Base-by-base conservation (phyloP, 148 eudicot genomes). In the Arbutus unedo region DNA sequence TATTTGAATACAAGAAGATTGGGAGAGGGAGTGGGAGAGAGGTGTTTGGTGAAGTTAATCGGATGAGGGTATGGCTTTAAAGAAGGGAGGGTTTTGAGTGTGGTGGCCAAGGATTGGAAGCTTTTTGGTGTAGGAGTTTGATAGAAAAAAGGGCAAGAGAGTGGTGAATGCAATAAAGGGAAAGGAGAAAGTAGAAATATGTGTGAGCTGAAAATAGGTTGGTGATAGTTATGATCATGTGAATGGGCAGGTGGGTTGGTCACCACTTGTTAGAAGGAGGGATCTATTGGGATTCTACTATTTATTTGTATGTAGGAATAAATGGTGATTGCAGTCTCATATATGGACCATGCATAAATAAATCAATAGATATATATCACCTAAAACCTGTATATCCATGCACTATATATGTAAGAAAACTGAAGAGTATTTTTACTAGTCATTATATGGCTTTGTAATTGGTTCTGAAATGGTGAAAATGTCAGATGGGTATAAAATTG, bases 91-190 rank as follows among this genome's bases (percentile, higher is more conserved):
- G 4, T 38, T 55, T 47, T 44, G n/a, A 43, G 13, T 80, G 83
- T n/a, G 56, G 49, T 76, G 55, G 85, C 15, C 55, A 64, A 64
- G 19, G 43, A 56, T 45, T 31, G 50, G 31, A 64, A 45, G 51
- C 31, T 80, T 41, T 62, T 59, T 2, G 14, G 10, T 56, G 25
- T 47, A 41, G 43, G 41, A 56, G 78, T 81, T 77, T 41, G 84
- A 74, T 83, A 38, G 73, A 51, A 76, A 79, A 47, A 51, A 51
- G 54, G 75, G 85, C 91, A 86, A 89, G 90, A 86, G 45, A 82
- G 74, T 81, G 79, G 83, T 90, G 92, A 89, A 83, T 79, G 91
- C 81, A 87, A 84, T 89, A 82, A 90, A 81, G 59, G 81, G n/a
- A 44, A 66, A 70, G 74, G 74, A 68, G 47, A 50, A 76, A 47